Percentiles rank a stretch among this genome's conserved stretches.
These are phyloP conservation scores for Hanseniaspora occidentalis DNA, from an alignment of 805 yeast genomes.

Conservation along the genomic window DNA sequence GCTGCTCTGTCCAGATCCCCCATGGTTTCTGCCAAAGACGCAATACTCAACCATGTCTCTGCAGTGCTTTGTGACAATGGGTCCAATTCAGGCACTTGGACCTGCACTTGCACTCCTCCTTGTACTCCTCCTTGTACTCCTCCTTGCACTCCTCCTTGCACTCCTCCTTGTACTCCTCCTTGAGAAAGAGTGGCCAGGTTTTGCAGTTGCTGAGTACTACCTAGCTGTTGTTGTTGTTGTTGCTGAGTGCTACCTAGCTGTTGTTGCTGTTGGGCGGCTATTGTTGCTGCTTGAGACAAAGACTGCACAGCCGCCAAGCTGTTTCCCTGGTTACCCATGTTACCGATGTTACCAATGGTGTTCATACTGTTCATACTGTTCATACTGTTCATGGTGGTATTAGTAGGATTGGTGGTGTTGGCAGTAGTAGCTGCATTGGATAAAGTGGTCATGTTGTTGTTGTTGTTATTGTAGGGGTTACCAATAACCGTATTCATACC, in stretches of 20 bases:
- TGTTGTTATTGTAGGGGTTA: no score
- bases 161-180: no score
- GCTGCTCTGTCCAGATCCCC: constrained; percentile 86
- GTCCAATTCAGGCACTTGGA: constrained; percentile 21
- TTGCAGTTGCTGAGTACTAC: neutral
- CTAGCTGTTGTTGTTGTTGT: neutral
- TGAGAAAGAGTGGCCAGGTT: neutral
- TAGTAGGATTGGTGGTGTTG: no score
- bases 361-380: neutral
- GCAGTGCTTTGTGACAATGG: constrained; percentile 44
- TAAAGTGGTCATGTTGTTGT: no score
- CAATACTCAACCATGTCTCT: constrained; percentile 82
- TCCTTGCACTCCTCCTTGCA: constrained; percentile 7
- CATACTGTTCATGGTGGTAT: neutral
- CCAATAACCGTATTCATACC: no score
- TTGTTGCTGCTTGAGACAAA: neutral
- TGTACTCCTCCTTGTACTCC: no score
- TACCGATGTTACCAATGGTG: neutral
- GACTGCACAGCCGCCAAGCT: neutral
- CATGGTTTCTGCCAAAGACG: constrained; percentile 76
- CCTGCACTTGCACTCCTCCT: neutral
- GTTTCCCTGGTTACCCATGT: neutral
- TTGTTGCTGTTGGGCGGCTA: neutral
- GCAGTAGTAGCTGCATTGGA: no score
- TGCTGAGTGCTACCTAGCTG: neutral